Base-by-base conservation (phyloP, 306 rosid species). In the Begonia masoniana region DNA sequence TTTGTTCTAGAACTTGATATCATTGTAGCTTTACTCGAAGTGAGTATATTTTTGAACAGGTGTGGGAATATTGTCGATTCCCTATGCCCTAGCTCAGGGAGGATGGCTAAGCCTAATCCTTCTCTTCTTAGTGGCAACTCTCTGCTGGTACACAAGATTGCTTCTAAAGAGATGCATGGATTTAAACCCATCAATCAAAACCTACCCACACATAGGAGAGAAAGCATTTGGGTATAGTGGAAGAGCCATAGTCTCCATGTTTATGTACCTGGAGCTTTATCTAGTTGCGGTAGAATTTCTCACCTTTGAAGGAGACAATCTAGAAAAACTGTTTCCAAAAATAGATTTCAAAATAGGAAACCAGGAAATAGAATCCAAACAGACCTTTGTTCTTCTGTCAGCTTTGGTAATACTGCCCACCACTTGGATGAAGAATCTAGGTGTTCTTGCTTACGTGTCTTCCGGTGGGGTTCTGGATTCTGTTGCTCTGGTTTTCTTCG, bases 41-140 rank as follows among this genome's bases (percentile, higher is more conserved):
- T 3, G 39, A 1, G 39, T 31, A 0, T 16, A 56, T 21, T 54
- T 8, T 6, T 52, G 51, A 47, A 26, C 54, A 82, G 95, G 96
- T 15, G 82, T 86, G 51, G 96, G 96, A 52, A 65, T 82, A 41
- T 71, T 82, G 10, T 80, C 96, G 15, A 71, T 86, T 66, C 94
- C 96, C 9, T 80, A 75, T 67, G 93, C 93, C 42, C 62, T 86
- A 26, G 71, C 83, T 13, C 59, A 77, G 68, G 95, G 85, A 60
- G 96, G 96, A 43, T 82, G 94, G 96, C n/a, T 76, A 23, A 80
- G 86, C 62, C 52, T 82, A 10, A 47, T 71, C 1, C 51, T 78
- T 10, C 70, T 86, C 0, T 47, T 82, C 21, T 4, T 72, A 2
- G 65, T 86, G 10, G 84, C 86, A 4, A 59, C 56, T 14, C 53